A percentile compares a stretch with the other conserved stretches of the same genome.
These are phyloP conservation scores for Pleurotus eryngii DNA, from an alignment of 768 basidiomycete genomes.

Conservation along the genomic window DNA sequence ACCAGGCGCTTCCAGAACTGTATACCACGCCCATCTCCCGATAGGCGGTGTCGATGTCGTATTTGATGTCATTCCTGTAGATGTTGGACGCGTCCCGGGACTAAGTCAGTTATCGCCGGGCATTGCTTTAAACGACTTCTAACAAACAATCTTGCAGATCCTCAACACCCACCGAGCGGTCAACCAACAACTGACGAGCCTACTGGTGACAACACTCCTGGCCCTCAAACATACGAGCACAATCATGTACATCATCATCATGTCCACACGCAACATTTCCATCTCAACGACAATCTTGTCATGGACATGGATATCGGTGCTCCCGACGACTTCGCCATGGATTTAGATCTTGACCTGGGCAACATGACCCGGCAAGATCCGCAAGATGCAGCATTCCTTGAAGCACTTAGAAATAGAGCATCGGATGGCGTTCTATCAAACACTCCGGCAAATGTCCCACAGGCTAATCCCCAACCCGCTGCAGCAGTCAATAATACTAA, in stretches of 20 bases:
- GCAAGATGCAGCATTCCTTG: too few species aligned
- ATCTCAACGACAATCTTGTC: background rate
- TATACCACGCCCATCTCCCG: slow-evolving; percentile 2
- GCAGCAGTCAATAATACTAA: too few species aligned
- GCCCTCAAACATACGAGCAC: background rate
- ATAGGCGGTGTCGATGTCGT: slow-evolving; percentile 4
- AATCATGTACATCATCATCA: too few species aligned
- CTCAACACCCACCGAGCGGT: background rate
- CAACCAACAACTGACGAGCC: background rate
- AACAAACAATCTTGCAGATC: too few species aligned
- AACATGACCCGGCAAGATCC: too few species aligned
- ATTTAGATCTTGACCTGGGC: too few species aligned
- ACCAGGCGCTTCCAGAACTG: background rate
- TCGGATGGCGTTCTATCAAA: too few species aligned
- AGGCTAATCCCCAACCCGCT: too few species aligned
- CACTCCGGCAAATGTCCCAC: too few species aligned
- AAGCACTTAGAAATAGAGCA: too few species aligned
- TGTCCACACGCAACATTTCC: background rate
- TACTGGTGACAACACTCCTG: background rate
- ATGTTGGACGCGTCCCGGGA: background rate
- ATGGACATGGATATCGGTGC: background rate
- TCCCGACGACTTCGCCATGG: background rate
- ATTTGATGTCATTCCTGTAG: slow-evolving; percentile 2
- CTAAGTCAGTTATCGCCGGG: background rate
- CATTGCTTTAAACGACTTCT: too few species aligned